These are phyloP conservation scores for Przewalskia tangutica DNA, from an alignment of 257 asterid species.

Conservation along the genomic window DNA sequence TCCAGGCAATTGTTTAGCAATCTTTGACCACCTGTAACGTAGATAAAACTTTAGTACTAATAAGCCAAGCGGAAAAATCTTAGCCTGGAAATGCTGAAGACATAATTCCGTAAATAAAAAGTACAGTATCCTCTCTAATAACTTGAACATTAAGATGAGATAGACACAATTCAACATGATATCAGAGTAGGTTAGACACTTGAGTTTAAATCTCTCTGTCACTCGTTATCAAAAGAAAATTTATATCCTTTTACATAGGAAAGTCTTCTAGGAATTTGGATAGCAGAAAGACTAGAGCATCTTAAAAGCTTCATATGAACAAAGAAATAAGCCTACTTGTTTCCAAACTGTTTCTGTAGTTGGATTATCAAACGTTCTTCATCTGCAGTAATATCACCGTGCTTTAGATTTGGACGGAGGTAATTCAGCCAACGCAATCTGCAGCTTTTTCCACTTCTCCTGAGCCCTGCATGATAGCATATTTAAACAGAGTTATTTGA, in stretches of 20 bases:
- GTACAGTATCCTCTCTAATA: background rate
- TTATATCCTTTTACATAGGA: background rate
- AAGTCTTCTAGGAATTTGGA: background rate
- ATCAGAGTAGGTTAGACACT: background rate
- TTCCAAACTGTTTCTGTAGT: conserved; percentile 61
- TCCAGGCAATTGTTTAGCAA: conserved; percentile 62
- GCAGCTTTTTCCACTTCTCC: conserved; percentile 71
- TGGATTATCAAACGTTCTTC: conserved; percentile 40
- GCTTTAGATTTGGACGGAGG: conserved; percentile 62
- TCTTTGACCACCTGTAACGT: conserved; percentile 57
- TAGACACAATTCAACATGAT: background rate
- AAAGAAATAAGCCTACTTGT: conserved; percentile 31
- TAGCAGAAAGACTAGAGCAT: background rate
- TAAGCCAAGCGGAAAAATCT: background rate
- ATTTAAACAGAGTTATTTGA: background rate
- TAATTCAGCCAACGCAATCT: conserved; percentile 76
- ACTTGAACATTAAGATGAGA: background rate
- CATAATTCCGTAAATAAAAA: background rate
- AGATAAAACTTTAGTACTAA: background rate
- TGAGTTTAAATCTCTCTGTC: too few species aligned
- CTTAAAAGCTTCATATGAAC: background rate
- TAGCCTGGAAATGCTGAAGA: background rate
- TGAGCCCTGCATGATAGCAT: conserved; percentile 29
- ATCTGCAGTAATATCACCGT: conserved; percentile 40
- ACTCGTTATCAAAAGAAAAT: background rate